Percentiles rank a stretch among this genome's conserved stretches.
Evolutionary conservation across 495 filamentous ascomycete species (phyloP).

Genomic region (Penicillium antarcticum): DNA sequence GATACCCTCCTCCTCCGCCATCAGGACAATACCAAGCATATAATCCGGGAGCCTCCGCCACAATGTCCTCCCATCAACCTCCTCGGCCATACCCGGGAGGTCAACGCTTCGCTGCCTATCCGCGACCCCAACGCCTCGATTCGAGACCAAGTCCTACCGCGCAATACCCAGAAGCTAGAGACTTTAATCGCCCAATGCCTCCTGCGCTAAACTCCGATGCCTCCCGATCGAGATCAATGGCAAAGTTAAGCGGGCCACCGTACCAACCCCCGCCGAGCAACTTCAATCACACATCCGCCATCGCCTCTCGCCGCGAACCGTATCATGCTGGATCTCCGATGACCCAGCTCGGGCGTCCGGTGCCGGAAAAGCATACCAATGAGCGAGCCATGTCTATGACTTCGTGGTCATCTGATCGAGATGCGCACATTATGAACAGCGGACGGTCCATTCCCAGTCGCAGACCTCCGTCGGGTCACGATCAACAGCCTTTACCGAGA

Average conservation of each 20-base stretch:
- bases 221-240: constrained; percentile 76
- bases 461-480: constrained; percentile 53
- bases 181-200: constrained; percentile 48
- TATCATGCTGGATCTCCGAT: constrained; percentile 62
- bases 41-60: constrained; percentile 44
- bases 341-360: constrained; percentile 85
- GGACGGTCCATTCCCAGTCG: constrained; percentile 79
- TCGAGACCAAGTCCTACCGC: constrained; percentile 61
- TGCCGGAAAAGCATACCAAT: constrained; percentile 81
- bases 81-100: constrained; percentile 58
- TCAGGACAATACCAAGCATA: constrained; percentile 45
- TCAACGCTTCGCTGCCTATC: constrained; percentile 53
- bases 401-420: constrained; percentile 72
- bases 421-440: constrained; percentile 80
- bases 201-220: constrained; percentile 79
- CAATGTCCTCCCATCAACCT: constrained; percentile 59
- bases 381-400: constrained; percentile 96
- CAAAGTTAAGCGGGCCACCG: constrained; percentile 59
- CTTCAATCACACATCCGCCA: constrained; percentile 66
- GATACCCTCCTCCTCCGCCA: constrained; percentile 33
- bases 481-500: constrained; percentile 16
- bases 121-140: constrained; percentile 66
- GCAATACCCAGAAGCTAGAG: constrained; percentile 49
- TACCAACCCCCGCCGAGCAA: constrained; percentile 63
- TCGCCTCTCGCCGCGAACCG: constrained; percentile 70